phyloP scores from a whole-genome alignment of 164 flowering plant species.

The Vitis riparia region DNA sequence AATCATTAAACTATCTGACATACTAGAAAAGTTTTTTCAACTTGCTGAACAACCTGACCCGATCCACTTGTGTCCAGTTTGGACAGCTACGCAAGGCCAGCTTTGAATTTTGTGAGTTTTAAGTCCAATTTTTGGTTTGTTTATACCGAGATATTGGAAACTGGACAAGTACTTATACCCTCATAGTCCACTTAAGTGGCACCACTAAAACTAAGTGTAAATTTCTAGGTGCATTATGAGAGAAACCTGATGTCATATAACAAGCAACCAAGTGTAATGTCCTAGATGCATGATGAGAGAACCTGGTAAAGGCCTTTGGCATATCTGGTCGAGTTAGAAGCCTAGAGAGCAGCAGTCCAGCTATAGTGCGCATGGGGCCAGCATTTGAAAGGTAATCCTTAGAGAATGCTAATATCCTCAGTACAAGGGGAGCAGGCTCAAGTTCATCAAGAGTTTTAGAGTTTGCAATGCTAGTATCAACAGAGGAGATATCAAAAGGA shows the following conservation, averaged over 20 bases:
- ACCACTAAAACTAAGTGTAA: too few species aligned
- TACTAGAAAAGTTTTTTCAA: too few species aligned
- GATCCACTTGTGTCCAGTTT: not conserved
- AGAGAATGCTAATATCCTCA: constrained; percentile 56
- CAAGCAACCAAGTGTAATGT: not conserved
- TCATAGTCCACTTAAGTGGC: not conserved
- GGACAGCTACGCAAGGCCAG: not conserved
- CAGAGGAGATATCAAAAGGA: constrained; percentile 93
- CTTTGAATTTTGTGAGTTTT: not conserved
- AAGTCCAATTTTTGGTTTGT: not conserved
- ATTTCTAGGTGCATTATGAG: too few species aligned
- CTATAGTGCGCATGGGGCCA: constrained; percentile 89
- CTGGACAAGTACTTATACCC: not conserved
- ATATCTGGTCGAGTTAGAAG: constrained; percentile 96
- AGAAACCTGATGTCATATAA: not conserved
- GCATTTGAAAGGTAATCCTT: constrained; percentile 89
- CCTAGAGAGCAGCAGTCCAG: constrained; percentile 79
- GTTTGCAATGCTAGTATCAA: constrained; percentile 75
- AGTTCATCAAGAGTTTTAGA: constrained; percentile 23
- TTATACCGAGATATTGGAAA: not conserved
- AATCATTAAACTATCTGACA: too few species aligned
- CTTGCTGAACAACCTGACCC: not conserved
- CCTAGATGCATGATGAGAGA: not conserved
- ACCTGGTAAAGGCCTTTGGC: constrained; percentile 82
- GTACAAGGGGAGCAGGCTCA: constrained; percentile 74